Conservation (phyloP, 176 grass and related monocot genomes). For the Stipa capillata region DNA sequence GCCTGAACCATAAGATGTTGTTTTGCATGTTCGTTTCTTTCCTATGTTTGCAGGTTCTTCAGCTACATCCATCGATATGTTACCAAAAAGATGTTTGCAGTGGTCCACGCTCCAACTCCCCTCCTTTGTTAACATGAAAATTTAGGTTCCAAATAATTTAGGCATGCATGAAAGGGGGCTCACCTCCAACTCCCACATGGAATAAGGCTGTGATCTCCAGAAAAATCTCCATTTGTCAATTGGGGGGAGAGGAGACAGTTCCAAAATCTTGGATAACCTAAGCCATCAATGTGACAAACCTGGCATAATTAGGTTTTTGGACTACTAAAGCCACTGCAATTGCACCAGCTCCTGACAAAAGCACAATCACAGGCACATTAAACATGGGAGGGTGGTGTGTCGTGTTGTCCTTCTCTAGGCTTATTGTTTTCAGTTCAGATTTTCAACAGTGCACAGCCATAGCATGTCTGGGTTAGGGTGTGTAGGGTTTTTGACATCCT, state of each 20-base stretch:
- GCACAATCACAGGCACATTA: background rate
- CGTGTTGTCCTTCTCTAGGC: background rate
- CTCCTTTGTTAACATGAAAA: background rate
- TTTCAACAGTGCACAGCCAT: background rate
- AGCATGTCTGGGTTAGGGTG: background rate
- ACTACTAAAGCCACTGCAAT: background rate
- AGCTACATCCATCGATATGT: conserved; percentile 8
- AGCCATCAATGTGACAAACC: conserved; percentile 11
- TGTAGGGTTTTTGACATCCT: background rate
- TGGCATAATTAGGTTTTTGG: background rate
- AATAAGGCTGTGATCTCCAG: background rate
- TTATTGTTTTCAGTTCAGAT: background rate
- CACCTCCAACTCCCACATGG: conserved; percentile 27
- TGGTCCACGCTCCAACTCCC: background rate
- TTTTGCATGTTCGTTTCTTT: conserved; percentile 18
- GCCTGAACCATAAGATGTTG: background rate
- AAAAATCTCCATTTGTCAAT: background rate
- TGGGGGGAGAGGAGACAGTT: background rate
- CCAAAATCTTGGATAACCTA: conserved; percentile 17
- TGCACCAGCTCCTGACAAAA: conserved; percentile 24
- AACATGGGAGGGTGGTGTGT: background rate
- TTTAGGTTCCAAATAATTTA: conserved; percentile 15
- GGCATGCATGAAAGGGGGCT: background rate
- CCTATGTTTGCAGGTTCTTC: background rate
- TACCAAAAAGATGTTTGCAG: background rate